Evolutionary conservation across 164 flowering plant genomes (phyloP).

Genomic region (Kalanchoe fedtschenkoi): DNA sequence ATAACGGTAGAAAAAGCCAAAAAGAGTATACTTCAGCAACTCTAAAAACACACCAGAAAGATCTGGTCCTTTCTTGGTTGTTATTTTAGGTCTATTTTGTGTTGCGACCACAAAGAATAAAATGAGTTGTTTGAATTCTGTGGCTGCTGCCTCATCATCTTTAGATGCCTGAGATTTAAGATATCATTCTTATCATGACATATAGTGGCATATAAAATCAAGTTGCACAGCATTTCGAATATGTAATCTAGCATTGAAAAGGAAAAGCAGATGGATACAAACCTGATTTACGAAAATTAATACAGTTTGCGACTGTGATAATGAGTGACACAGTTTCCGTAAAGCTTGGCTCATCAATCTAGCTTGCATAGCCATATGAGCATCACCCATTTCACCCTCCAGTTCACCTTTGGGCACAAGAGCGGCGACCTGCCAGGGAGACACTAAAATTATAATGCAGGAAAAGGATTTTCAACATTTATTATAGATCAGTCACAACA

Average conservation of each 20-base stretch:
- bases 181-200: not conserved
- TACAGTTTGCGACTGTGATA: conserved; percentile 72
- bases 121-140: not conserved
- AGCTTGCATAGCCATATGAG: conserved; percentile 99
- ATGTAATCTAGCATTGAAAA: not conserved
- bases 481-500: not conserved
- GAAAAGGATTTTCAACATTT: not conserved
- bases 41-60: too few species aligned
- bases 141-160: not conserved
- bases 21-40: not conserved
- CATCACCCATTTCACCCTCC: conserved; percentile 99
- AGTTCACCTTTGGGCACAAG: conserved; percentile 95
- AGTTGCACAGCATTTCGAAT: not conserved
- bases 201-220: not conserved
- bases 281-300: conserved; percentile 90
- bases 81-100: not conserved
- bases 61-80: not conserved
- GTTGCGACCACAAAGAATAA: not conserved
- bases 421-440: conserved; percentile 71
- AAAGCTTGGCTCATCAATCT: conserved; percentile 98
- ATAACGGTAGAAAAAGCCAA: not conserved
- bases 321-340: conserved; percentile 84
- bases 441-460: not conserved
- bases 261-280: not conserved
- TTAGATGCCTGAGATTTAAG: not conserved